Evolutionary conservation across 1,284 basidiomycete genomes (phyloP).

Genomic region (Volvariella volvacea): DNA sequence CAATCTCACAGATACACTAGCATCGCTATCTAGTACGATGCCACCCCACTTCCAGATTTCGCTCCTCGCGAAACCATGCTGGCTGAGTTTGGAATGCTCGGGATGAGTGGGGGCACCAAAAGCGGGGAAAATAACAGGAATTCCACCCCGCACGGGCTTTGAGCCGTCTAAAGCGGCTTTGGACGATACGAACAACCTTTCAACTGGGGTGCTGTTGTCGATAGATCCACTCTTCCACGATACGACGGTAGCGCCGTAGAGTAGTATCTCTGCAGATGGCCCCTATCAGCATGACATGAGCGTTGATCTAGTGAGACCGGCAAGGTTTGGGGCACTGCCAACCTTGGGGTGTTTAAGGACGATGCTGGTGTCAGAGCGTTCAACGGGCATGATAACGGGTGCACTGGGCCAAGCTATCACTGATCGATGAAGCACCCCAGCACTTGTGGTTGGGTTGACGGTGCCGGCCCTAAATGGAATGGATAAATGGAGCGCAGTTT

Average conservation of each 20-base stretch:
- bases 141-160: constrained; percentile 69
- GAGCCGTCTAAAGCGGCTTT: constrained; percentile 72
- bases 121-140: constrained; percentile 80
- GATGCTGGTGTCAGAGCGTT: constrained; percentile 30
- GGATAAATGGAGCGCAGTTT: too few relatives aligned
- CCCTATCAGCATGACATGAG: constrained; percentile 42
- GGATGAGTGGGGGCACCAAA: constrained; percentile 74
- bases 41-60: constrained; percentile 63
- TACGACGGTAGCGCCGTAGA: constrained; percentile 79
- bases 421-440: too few relatives aligned
- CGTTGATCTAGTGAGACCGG: constrained; percentile 4
- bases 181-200: constrained; percentile 72
- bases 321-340: constrained; percentile 6
- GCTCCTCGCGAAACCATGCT: constrained; percentile 84
- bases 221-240: constrained; percentile 60
- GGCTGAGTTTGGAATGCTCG: constrained; percentile 65
- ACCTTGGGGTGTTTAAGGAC: constrained; percentile 51
- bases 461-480: too few relatives aligned
- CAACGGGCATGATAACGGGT: constrained; percentile 42
- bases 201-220: constrained; percentile 34
- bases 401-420: too few relatives aligned
- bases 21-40: constrained; percentile 62
- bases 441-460: too few relatives aligned
- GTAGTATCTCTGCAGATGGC: constrained; percentile 59
- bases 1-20: constrained; percentile 67